These are phyloP conservation scores for Microdochium trichocladiopsis DNA, from an alignment of 2,329 filamentous ascomycete genomes.

Conservation along the genomic window DNA sequence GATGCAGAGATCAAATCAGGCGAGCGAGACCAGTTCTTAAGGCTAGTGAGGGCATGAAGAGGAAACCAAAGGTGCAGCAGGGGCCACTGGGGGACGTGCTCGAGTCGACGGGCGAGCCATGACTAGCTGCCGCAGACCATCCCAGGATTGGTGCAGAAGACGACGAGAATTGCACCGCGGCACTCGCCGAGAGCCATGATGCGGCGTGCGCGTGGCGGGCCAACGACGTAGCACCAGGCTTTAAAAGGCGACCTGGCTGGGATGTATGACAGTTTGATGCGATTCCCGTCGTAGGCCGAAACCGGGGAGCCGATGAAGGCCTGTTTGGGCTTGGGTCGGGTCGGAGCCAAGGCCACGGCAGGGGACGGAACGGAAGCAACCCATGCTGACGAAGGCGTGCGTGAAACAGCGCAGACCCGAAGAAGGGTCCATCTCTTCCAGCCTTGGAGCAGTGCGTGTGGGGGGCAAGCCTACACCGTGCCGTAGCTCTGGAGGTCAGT, in stretches of 20 bases:
- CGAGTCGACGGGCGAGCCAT: background rate
- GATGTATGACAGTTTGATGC: background rate
- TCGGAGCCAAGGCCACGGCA: too few species aligned
- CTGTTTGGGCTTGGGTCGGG: too few species aligned
- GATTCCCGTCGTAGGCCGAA: background rate
- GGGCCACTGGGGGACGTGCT: background rate
- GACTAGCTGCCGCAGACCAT: background rate
- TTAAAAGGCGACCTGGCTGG: background rate
- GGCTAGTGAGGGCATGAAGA: background rate
- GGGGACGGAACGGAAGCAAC: too few species aligned
- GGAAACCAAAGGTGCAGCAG: background rate
- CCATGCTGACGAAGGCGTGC: too few species aligned
- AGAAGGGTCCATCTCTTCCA: too few species aligned
- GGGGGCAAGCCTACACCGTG: too few species aligned
- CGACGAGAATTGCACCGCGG: background rate
- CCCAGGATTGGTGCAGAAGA: background rate
- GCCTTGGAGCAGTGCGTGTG: too few species aligned
- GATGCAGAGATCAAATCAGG: background rate
- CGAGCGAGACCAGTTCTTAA: background rate
- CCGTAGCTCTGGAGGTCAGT: too few species aligned
- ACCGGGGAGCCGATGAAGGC: background rate
- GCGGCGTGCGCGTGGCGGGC: background rate
- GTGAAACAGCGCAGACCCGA: too few species aligned
- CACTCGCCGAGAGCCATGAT: background rate
- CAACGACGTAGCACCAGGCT: background rate